These are phyloP conservation scores for Pseudocercospora crystallina DNA, from an alignment of 2,329 filamentous ascomycete species.

Conservation along the genomic window DNA sequence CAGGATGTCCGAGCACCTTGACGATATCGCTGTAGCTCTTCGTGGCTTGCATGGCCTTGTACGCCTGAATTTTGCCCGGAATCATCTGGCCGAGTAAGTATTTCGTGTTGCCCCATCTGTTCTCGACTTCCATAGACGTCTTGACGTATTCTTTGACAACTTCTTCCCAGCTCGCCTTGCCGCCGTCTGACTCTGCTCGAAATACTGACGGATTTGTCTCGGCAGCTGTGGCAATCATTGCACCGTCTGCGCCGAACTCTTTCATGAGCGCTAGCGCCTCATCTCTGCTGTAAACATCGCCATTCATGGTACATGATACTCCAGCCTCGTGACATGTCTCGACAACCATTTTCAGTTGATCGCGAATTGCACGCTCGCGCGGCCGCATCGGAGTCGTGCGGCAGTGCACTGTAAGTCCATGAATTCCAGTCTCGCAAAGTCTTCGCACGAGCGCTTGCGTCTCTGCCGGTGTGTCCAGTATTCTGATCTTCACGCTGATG, in stretches of 20 bases:
- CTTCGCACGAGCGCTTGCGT: conserved; percentile 76
- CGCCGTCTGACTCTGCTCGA: conserved; percentile 66
- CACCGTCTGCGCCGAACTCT: conserved; percentile 85
- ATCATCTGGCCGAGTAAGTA: conserved; percentile 83
- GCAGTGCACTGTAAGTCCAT: conserved; percentile 88
- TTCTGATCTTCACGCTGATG: conserved; percentile 93
- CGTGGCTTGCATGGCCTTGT: conserved; percentile 60
- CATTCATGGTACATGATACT: conserved; percentile 93
- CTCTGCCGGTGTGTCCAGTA: conserved; percentile 72
- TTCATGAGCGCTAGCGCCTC: conserved; percentile 69
- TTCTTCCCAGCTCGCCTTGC: conserved; percentile 70
- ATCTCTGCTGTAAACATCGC: conserved; percentile 76
- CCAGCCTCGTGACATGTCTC: conserved; percentile 78
- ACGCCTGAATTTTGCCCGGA: conserved; percentile 70
- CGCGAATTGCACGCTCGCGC: conserved; percentile 77
- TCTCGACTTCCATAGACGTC: conserved; percentile 72
- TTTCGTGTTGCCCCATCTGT: conserved; percentile 90
- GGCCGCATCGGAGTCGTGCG: conserved; percentile 95
- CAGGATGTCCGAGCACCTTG: conserved; percentile 59
- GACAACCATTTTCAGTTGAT: conserved; percentile 78
- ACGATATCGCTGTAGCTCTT: conserved; percentile 73
- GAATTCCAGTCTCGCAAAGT: conserved; percentile 85
- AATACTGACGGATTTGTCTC: conserved; percentile 93
- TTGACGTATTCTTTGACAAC: conserved; percentile 75
- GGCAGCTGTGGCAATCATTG: conserved; percentile 94